Conservation (phyloP, 2,329 filamentous ascomycete species). For the Diaporthe citrichinensis region DNA sequence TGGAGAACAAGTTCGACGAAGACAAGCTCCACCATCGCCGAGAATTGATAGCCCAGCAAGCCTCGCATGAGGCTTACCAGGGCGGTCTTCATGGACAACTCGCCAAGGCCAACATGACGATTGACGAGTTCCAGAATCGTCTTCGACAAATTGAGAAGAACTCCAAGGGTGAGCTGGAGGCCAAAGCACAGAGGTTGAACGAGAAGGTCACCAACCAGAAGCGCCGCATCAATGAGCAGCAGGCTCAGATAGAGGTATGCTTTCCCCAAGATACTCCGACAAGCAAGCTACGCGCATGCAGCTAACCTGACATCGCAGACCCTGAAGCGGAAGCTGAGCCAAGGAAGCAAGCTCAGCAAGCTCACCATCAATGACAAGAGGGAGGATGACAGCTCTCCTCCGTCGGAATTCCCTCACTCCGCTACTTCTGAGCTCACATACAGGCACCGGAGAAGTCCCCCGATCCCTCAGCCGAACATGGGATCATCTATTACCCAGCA, state of each 20-base stretch:
- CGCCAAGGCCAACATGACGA: conserved; percentile 19
- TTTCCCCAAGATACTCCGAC: not conserved
- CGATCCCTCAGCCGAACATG: conserved; percentile 19
- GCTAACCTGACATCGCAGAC: conserved; percentile 25
- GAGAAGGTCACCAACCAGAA: conserved; percentile 42
- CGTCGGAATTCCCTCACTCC: conserved; percentile 24
- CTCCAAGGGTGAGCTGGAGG: conserved; percentile 34
- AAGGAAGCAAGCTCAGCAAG: conserved; percentile 28
- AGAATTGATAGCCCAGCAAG: not conserved
- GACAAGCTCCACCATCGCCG: not conserved
- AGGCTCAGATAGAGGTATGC: conserved; percentile 40
- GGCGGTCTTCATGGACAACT: conserved; percentile 32
- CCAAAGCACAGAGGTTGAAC: conserved; percentile 27
- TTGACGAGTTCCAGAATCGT: conserved; percentile 7
- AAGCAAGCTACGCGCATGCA: too few relatives aligned
- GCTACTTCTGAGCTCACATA: conserved; percentile 35
- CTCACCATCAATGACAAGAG: not conserved
- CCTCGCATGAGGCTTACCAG: conserved; percentile 34
- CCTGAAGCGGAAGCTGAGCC: conserved; percentile 36
- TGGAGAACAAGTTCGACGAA: conserved; percentile 35
- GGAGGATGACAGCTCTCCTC: conserved; percentile 18
- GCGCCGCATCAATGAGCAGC: conserved; percentile 41
- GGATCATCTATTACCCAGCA: conserved; percentile 27
- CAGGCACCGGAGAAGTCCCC: not conserved
- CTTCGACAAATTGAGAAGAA: conserved; percentile 25